Evolutionary conservation across 768 basidiomycete species (phyloP).

Genomic region (Austroboletus eburneus): DNA sequence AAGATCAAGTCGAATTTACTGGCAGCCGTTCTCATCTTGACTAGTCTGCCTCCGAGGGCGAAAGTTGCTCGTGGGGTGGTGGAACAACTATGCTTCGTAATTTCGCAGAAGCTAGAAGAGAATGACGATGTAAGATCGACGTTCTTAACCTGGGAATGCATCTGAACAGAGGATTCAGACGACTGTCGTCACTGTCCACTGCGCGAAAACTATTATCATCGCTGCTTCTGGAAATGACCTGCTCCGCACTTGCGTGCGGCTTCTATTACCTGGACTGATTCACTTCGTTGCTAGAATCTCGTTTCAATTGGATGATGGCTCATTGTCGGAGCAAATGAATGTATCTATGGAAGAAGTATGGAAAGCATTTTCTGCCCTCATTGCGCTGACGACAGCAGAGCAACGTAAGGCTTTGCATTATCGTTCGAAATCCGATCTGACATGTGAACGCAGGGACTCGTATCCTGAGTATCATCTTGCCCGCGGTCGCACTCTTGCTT

Average conservation of each 20-base stretch:
- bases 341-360: conserved; percentile 74
- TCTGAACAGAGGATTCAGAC: conserved; percentile 40
- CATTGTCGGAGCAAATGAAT: conserved; percentile 50
- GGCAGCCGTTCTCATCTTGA: conserved; percentile 80
- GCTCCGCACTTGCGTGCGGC: conserved; percentile 65
- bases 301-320: conserved; percentile 53
- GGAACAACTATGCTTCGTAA: conserved; percentile 81
- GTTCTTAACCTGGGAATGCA: background rate
- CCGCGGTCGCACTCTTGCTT: conserved; percentile 69
- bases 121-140: conserved; percentile 53
- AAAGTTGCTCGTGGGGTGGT: conserved; percentile 70
- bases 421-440: conserved; percentile 6
- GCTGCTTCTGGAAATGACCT: conserved; percentile 66
- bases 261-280: conserved; percentile 79
- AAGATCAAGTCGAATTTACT: conserved; percentile 92
- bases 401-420: conserved; percentile 47
- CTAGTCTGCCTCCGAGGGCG: conserved; percentile 63
- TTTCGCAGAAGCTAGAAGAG: conserved; percentile 75
- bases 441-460: conserved; percentile 48
- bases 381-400: conserved; percentile 50
- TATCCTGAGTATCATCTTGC: conserved; percentile 67
- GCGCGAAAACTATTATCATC: conserved; percentile 76
- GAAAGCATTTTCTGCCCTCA: conserved; percentile 71
- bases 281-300: conserved; percentile 72
- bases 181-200: conserved; percentile 84